Evolutionary conservation across 495 filamentous ascomycete species (phyloP), one percentile per base, ranked within the genome.

Genomic region (Xylaria palmicola): DNA sequence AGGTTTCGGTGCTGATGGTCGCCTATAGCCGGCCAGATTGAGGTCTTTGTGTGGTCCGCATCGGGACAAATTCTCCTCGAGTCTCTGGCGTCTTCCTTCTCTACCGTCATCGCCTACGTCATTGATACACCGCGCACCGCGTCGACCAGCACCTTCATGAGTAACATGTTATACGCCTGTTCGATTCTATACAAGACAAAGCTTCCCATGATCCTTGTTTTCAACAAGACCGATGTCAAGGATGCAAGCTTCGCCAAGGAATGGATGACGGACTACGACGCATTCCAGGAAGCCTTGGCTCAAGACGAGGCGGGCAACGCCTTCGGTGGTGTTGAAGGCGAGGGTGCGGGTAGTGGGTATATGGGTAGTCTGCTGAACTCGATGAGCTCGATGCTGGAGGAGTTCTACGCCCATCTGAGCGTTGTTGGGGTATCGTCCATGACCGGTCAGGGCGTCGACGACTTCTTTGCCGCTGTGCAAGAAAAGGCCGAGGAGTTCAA

Each of bases 221-320:
- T 98, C 79, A 98, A 98, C 77, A 98, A 98, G 79, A 96, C 93
- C 0, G 94, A 98, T 71, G 90, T 94, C 6, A 88, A 94, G 70
- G 90, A 94, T 67, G 91, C 93, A 3, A 82, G 81, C 20, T 97
- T 96, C 66, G 94, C 91, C 8, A 95, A 96, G 78, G 92, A 98
- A 72, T 99, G 94, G 94, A 99, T 99, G 94, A 96, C 92, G 17
- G 93, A 99, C 70, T 98, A 95, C 67, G 93, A 98, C 63, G 86
- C 90, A 13, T 99, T 99, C 75, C 95, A 98, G 73, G 84, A 83
- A 30, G 94, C 94, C 39, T 75, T 99, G 32, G 80, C 85, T 36
- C 73, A 82, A 50, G 93, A 96, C 72, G 90, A 98, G 75, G 86
- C 89, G 56, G 72, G 75, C 2, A 91, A 91, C 22, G 86, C 85